Evolutionary conservation across 306 rosid genomes (phyloP).

Genomic region (Biancaea sappan): DNA sequence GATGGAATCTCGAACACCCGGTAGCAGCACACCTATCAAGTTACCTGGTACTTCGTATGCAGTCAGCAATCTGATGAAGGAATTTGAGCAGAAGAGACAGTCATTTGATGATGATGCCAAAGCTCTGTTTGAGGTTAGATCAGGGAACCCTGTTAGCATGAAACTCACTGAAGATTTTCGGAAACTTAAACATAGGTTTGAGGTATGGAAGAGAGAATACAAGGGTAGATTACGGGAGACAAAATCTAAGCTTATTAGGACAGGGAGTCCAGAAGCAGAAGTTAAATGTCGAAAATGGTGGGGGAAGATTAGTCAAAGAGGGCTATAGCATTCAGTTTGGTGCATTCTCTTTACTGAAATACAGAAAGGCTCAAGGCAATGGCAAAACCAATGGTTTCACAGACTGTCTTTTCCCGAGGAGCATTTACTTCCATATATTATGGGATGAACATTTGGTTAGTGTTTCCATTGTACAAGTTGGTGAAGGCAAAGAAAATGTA

Average conservation of each 20-base stretch:
- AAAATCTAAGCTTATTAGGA: slow-evolving; percentile 57
- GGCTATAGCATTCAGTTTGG: slow-evolving; percentile 37
- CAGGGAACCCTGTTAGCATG: slow-evolving; percentile 41
- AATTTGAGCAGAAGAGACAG: slow-evolving; percentile 73
- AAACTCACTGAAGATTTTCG: slow-evolving; percentile 64
- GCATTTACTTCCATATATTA: slow-evolving; percentile 30
- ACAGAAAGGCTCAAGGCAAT: slow-evolving; percentile 18
- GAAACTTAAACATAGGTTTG: slow-evolving; percentile 65
- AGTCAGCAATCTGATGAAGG: slow-evolving; percentile 61
- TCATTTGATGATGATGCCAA: slow-evolving; percentile 71
- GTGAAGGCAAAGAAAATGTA: slow-evolving; percentile 46
- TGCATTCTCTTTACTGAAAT: slow-evolving; percentile 24
- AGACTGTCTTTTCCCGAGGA: slow-evolving; percentile 25
- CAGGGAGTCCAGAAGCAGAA: slow-evolving; percentile 58
- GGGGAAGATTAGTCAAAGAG: slow-evolving; percentile 63
- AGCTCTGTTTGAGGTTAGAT: slow-evolving; percentile 56
- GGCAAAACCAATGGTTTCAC: slow-evolving; percentile 6
- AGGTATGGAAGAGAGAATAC: slow-evolving; percentile 91
- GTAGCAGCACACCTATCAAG: slow-evolving; percentile 73
- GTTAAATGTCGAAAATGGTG: slow-evolving; percentile 78
- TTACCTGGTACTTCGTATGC: slow-evolving; percentile 50
- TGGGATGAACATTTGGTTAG: slow-evolving; percentile 21
- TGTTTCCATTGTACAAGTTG: slow-evolving; percentile 31
- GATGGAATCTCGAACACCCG: slow-evolving; percentile 79
- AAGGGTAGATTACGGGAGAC: slow-evolving; percentile 65